A percentile compares a stretch with the other conserved stretches of the same genome.
Evolutionary conservation across 2,329 filamentous ascomycete genomes (phyloP).

Genomic region (Diaporthe citrichinensis): DNA sequence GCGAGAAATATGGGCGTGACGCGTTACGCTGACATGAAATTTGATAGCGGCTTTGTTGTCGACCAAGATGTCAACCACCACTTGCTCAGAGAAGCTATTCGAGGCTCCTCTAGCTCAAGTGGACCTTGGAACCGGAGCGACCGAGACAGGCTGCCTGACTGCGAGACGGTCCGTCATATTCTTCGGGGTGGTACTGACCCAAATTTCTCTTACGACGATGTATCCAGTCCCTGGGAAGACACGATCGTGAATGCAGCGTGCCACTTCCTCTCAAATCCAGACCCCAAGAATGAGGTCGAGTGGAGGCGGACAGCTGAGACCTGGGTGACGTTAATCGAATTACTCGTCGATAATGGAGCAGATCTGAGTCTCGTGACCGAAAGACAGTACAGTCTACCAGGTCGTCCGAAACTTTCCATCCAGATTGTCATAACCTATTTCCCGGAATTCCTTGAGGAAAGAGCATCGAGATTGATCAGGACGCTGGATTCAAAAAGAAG

Average conservation of each 20-base stretch:
- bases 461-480: background rate
- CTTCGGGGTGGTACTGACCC: background rate
- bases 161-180: background rate
- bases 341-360: background rate
- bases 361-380: background rate
- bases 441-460: background rate
- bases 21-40: background rate
- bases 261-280: background rate
- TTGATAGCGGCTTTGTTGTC: background rate
- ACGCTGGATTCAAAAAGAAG: background rate
- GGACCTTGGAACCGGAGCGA: background rate
- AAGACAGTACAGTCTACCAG: background rate
- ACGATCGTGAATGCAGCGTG: background rate
- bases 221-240: background rate
- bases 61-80: background rate
- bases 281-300: background rate
- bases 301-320: background rate
- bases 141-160: background rate
- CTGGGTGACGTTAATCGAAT: background rate
- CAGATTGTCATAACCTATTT: background rate
- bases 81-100: background rate
- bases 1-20: background rate
- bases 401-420: background rate
- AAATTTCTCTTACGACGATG: background rate
- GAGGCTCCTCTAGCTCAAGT: background rate